Percentiles rank a stretch among this genome's conserved stretches.
Evolutionary conservation across 495 filamentous ascomycete species (phyloP).

Genomic region (Patellaria atrata): DNA sequence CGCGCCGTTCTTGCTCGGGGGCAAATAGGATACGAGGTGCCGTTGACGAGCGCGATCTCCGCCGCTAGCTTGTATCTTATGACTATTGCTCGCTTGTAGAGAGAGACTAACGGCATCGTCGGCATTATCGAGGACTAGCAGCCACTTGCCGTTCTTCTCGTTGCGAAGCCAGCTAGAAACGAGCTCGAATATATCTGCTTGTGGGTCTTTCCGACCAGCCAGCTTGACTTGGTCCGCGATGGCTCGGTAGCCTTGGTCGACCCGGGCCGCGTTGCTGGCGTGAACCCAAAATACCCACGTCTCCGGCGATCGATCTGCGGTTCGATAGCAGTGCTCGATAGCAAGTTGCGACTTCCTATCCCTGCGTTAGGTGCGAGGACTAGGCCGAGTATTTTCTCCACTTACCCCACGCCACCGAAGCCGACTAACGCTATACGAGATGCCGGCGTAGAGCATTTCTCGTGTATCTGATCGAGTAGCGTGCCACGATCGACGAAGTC

Average conservation of each 20-base stretch:
- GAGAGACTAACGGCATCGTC: conserved; percentile 33
- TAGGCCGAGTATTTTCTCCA: not conserved
- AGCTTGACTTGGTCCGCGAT: conserved; percentile 15
- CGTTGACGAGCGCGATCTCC: not conserved
- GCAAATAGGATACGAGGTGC: conserved; percentile 1
- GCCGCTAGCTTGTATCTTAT: not conserved
- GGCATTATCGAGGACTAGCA: conserved; percentile 40
- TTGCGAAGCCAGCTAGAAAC: conserved; percentile 28
- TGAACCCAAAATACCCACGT: conserved; percentile 21
- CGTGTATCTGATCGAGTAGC: conserved; percentile 22
- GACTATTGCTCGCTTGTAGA: not conserved
- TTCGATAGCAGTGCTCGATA: conserved; percentile 33
- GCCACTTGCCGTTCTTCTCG: conserved; percentile 28
- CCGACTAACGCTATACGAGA: conserved; percentile 15
- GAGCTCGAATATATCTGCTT: conserved; percentile 23
- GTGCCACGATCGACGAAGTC: conserved; percentile 30
- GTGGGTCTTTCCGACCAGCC: conserved; percentile 18
- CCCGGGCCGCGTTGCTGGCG: conserved; percentile 17
- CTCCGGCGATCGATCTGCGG: conserved; percentile 15
- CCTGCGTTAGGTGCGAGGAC: conserved; percentile 3
- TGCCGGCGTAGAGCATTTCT: conserved; percentile 13
- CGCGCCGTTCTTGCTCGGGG: conserved; percentile 6
- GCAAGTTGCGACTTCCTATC: conserved; percentile 39
- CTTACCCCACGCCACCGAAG: conserved; percentile 36
- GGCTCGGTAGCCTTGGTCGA: conserved; percentile 14